Conservation (phyloP, 352 stramenopile genomes). For the Saprolegnia diclina region DNA sequence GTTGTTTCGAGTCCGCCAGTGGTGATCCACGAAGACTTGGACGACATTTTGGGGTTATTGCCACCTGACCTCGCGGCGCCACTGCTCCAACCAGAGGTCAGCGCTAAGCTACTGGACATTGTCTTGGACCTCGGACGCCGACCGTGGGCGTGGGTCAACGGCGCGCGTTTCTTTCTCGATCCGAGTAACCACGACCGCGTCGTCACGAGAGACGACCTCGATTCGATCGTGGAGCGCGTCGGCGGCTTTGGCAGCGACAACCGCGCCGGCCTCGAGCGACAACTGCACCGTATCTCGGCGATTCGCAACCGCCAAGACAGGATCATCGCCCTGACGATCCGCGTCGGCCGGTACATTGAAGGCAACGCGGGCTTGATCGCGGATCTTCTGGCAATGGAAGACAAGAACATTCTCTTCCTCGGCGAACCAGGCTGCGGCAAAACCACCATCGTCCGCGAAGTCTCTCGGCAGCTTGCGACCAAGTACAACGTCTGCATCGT, state of each 20-base stretch:
- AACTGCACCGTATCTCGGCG: conserved; percentile 74
- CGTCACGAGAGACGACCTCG: conserved; percentile 43
- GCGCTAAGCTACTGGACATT: too few relatives aligned
- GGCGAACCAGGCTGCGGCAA: conserved; percentile 71
- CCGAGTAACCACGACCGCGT: conserved; percentile 27
- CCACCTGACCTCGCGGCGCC: not conserved
- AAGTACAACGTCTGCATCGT: conserved; percentile 78
- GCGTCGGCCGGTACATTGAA: conserved; percentile 55
- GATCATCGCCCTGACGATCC: conserved; percentile 66
- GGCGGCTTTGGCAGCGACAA: too few relatives aligned
- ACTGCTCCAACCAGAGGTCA: not conserved
- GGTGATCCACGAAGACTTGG: conserved; percentile 6
- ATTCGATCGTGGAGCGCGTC: conserved; percentile 42
- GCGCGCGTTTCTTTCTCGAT: conserved; percentile 32
- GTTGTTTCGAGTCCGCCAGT: not conserved
- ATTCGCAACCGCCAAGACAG: conserved; percentile 51
- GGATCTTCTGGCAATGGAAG: conserved; percentile 49
- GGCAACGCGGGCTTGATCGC: conserved; percentile 55
- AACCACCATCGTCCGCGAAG: conserved; percentile 82
- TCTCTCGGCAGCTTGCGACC: conserved; percentile 54
- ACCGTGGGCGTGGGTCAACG: conserved; percentile 33
- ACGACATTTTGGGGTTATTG: not conserved
- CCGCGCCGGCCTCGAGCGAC: too few relatives aligned
- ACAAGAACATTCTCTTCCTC: too few relatives aligned
- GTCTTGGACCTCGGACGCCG: conserved; percentile 35